These are phyloP conservation scores for Panaeolus papilionaceus DNA, from an alignment of 768 basidiomycete species.

Conservation along the genomic window DNA sequence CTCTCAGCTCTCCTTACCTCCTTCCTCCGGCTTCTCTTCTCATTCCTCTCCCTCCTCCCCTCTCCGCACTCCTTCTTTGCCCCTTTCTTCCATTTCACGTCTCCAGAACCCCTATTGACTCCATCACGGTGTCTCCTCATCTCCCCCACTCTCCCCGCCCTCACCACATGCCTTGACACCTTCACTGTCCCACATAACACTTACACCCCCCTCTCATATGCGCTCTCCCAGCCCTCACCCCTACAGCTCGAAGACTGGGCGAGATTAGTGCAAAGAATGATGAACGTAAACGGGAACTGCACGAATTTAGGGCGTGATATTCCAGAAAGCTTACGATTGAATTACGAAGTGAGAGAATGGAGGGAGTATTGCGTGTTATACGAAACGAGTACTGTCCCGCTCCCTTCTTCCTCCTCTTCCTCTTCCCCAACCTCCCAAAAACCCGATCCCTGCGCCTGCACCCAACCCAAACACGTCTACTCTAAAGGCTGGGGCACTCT, in stretches of 20 bases:
- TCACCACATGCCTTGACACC: slow-evolving; percentile 2
- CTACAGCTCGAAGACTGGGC: slow-evolving; percentile 28
- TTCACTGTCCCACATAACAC: too few relatives aligned
- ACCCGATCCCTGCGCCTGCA: not conserved
- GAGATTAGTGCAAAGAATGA: slow-evolving; percentile 19
- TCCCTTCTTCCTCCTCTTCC: too few relatives aligned
- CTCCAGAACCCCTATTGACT: too few relatives aligned
- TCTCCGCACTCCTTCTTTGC: too few relatives aligned
- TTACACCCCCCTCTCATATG: slow-evolving; percentile 19
- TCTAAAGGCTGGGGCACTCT: slow-evolving; percentile 33
- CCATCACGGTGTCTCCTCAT: too few relatives aligned
- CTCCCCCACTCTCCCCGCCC: slow-evolving; percentile 7
- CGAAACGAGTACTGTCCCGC: slow-evolving; percentile 21
- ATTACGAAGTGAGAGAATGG: slow-evolving; percentile 26
- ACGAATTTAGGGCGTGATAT: slow-evolving; percentile 9
- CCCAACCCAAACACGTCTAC: slow-evolving; percentile 18
- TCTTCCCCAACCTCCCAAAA: too few relatives aligned
- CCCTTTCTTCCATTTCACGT: too few relatives aligned
- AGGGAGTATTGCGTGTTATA: slow-evolving; percentile 30
- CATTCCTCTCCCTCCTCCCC: too few relatives aligned
- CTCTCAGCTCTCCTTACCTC: too few relatives aligned
- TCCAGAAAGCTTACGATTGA: slow-evolving; percentile 23
- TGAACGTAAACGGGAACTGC: slow-evolving; percentile 27
- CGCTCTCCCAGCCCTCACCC: slow-evolving; percentile 27
- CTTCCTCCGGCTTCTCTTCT: too few relatives aligned